phyloP scores from a whole-genome alignment of 169 alveolate species.

The Plasmodium yoelii region DNA sequence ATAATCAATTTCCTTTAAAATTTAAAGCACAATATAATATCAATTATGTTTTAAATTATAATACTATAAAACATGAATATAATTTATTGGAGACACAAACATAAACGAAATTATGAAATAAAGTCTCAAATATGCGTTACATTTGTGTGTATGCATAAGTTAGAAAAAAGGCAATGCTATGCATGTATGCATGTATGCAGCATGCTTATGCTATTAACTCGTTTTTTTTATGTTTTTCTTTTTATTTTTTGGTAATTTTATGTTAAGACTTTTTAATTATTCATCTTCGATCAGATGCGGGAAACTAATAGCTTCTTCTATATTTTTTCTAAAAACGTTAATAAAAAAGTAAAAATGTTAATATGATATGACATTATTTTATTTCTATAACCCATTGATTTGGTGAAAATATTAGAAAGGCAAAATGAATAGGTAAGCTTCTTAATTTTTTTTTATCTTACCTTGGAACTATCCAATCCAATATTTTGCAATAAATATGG shows the following conservation, averaged over 20 bases:
- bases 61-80: slow-evolving; percentile 76
- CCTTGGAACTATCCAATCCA: slow-evolving; percentile 72
- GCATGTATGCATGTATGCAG: no score
- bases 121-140: no score
- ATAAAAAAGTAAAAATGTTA: no score
- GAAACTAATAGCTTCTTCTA: slow-evolving; percentile 65
- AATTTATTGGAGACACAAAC: slow-evolving; percentile 57
- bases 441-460: background rate
- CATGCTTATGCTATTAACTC: no score
- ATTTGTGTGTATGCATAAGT: no score
- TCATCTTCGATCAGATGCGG: slow-evolving; percentile 55
- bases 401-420: no score
- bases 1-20: slow-evolving; percentile 46
- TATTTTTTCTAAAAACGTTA: slow-evolving; percentile 15
- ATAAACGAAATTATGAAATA: background rate
- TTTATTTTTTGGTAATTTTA: no score
- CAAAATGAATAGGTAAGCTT: no score
- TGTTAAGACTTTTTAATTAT: background rate
- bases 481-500: slow-evolving; percentile 32
- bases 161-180: no score
- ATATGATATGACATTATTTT: no score
- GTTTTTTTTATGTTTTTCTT: no score
- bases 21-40: slow-evolving; percentile 77
- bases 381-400: no score
- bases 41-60: slow-evolving; percentile 82